Conservation (phyloP, 495 filamentous ascomycete genomes). For the Aspergillus mulundensis region DNA sequence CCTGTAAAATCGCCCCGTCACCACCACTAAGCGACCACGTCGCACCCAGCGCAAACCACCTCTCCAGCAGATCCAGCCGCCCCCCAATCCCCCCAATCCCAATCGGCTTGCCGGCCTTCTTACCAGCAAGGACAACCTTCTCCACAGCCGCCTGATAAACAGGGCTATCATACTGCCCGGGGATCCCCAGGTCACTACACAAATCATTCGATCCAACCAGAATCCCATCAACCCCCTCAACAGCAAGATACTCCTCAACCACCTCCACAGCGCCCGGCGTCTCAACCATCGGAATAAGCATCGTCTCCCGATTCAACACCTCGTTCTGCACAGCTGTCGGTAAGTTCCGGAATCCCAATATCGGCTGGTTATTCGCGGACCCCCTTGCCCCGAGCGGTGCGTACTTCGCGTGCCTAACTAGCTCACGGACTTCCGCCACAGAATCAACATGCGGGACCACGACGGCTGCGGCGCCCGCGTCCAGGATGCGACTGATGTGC, state of each 20-base stretch:
- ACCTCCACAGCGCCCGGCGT: slow-evolving; percentile 25
- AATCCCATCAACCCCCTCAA: slow-evolving; percentile 29
- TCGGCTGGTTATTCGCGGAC: slow-evolving; percentile 23
- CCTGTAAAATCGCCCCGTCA: slow-evolving; percentile 27
- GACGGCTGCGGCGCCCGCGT: slow-evolving; percentile 28
- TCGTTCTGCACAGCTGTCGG: slow-evolving; percentile 24
- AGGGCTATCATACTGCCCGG: slow-evolving; percentile 24
- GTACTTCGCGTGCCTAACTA: slow-evolving; percentile 27
- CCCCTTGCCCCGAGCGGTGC: slow-evolving; percentile 23
- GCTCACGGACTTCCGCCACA: slow-evolving; percentile 26
- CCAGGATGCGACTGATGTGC: slow-evolving; percentile 29
- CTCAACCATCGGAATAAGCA: slow-evolving; percentile 35
- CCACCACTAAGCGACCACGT: slow-evolving; percentile 28
- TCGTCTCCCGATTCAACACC: slow-evolving; percentile 22
- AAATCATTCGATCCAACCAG: slow-evolving; percentile 33
- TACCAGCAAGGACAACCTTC: slow-evolving; percentile 22
- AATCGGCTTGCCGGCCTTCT: slow-evolving; percentile 24
- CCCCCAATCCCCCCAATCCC: slow-evolving; percentile 29
- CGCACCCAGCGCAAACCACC: slow-evolving; percentile 29
- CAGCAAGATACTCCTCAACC: slow-evolving; percentile 25
- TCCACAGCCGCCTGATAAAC: slow-evolving; percentile 19
- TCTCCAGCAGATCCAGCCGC: slow-evolving; percentile 26
- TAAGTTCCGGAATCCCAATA: slow-evolving; percentile 21
- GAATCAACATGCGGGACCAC: slow-evolving; percentile 29
- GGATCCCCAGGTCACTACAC: slow-evolving; percentile 27